Evolutionary conservation across 352 stramenopile species (phyloP), one percentile per base, ranked within the genome.

Genomic region (Elongisporangium prolatum): DNA sequence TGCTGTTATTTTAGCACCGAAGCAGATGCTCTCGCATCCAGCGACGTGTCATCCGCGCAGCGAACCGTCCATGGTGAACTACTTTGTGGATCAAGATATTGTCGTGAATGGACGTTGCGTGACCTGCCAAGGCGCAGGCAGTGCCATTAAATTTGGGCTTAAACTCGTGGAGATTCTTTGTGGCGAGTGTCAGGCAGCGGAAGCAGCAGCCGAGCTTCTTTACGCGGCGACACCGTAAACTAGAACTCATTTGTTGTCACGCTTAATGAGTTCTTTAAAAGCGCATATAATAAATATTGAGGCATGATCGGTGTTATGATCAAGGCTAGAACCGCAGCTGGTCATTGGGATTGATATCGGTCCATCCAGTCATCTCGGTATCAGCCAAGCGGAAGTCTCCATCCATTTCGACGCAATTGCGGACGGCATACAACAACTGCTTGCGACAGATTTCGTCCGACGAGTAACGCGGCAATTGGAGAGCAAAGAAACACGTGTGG

Each of bases 331-430:
- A 84, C 6, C 80, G 71, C 0, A 90, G 68, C 28, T 84, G 78
- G 63, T 88, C 81, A 54, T 77, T 76, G 21, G 78, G 68, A 50
- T 72, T 75, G 44, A 90, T 80, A 21, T 84, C 78, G 20, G 64
- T 84, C 83, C 83, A 92, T 1, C 83, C 80, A 2, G 69, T 88
- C 75, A 89, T 89, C 63, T 95, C 85, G 18, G 78, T 86, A 67
- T 93, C 86, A 9, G 84, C 84, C 3, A 93, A 71, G 13, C 86
- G 81, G 55, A 95, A 95, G 63, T 95, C 86, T n/a, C 84, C 86
- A 57, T 93, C 86, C 82, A 95, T 95, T 65, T 95, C 86, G 13
- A 93, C 68, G 49, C 86, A 95, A 60, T 95, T 95, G 63, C 82
- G 81, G 14, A 95, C 77, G 1, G 84, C 86, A 54, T 93, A 95